Evolutionary conservation across 176 grass and related monocot species (phyloP).

Genomic region (Saccharum spontaneum): DNA sequence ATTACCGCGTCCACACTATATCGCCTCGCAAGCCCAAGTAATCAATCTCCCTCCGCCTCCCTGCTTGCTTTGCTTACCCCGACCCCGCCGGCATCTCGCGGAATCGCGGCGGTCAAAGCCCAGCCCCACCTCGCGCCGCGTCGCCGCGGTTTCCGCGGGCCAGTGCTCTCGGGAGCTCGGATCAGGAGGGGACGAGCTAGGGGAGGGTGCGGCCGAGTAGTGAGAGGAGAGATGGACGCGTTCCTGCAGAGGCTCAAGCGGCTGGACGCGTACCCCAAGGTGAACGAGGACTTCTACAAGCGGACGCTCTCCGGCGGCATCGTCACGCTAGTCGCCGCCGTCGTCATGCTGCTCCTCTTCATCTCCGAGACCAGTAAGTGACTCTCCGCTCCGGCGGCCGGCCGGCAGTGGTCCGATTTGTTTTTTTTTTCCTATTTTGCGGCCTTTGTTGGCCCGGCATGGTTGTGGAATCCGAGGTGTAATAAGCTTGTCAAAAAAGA

Average conservation of each 20-base stretch:
- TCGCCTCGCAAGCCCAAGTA: slow-evolving; percentile 1
- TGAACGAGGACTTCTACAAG: slow-evolving; percentile 99
- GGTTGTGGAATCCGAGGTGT: background rate
- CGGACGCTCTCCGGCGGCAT: slow-evolving; percentile 90
- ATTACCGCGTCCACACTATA: background rate
- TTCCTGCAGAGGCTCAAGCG: slow-evolving; percentile 81
- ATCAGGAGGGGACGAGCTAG: slow-evolving; percentile 13
- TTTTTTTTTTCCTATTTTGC: background rate
- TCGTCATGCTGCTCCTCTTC: slow-evolving; percentile 87
- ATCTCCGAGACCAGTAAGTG: slow-evolving; percentile 90
- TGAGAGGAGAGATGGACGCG: slow-evolving; percentile 41
- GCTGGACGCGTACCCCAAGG: slow-evolving; percentile 93
- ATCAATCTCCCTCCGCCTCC: slow-evolving; percentile 8
- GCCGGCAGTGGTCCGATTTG: background rate
- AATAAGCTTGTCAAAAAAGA: background rate
- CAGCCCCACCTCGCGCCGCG: background rate
- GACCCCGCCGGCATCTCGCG: slow-evolving; percentile 30
- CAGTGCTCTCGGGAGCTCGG: slow-evolving; percentile 6
- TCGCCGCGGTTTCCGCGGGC: slow-evolving; percentile 4
- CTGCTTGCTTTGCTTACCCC: background rate
- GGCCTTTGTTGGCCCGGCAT: background rate
- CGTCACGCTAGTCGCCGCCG: slow-evolving; percentile 75
- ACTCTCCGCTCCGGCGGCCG: background rate
- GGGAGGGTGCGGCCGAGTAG: background rate
- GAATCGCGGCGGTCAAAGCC: slow-evolving; percentile 39